A percentile compares a stretch with the other conserved stretches of the same genome.
Conservation (phyloP, 495 filamentous ascomycete genomes). For the Aspergillus kassunensis region DNA sequence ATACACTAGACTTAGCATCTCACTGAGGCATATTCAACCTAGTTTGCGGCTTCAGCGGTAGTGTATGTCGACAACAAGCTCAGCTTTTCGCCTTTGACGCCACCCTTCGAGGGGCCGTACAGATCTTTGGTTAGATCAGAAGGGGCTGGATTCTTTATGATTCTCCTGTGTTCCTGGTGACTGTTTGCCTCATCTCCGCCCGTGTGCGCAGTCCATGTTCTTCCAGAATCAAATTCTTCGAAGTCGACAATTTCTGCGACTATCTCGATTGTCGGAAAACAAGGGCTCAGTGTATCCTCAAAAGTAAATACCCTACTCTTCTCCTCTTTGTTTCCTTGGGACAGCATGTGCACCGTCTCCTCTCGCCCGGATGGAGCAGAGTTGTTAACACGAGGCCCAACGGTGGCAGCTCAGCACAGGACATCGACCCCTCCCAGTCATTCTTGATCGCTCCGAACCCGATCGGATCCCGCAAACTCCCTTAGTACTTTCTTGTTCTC, state of each 20-base stretch:
- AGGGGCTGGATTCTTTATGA: conserved; percentile 3
- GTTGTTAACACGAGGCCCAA: background rate
- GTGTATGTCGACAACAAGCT: conserved; percentile 7
- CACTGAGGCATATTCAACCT: background rate
- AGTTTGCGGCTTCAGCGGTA: conserved; percentile 6
- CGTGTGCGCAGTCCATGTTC: no score
- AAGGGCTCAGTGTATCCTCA: background rate
- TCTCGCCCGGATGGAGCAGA: background rate
- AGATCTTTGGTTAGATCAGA: background rate
- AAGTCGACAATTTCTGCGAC: no score
- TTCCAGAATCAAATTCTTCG: background rate
- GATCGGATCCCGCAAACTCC: conserved; percentile 42
- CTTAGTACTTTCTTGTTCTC: conserved; percentile 37
- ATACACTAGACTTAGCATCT: no score
- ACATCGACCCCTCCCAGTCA: conserved; percentile 9
- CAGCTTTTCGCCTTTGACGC: conserved; percentile 14
- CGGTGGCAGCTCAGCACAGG: background rate
- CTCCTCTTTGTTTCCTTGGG: background rate
- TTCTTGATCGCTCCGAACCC: conserved; percentile 21
- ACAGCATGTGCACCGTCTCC: background rate
- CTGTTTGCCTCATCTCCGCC: background rate
- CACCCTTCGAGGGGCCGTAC: background rate
- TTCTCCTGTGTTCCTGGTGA: conserved; percentile 6
- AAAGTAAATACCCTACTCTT: conserved; percentile 1
- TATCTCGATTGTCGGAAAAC: no score